phyloP scores from a whole-genome alignment of 805 yeast genomes.

The Wickerhamiella azymoides region DNA sequence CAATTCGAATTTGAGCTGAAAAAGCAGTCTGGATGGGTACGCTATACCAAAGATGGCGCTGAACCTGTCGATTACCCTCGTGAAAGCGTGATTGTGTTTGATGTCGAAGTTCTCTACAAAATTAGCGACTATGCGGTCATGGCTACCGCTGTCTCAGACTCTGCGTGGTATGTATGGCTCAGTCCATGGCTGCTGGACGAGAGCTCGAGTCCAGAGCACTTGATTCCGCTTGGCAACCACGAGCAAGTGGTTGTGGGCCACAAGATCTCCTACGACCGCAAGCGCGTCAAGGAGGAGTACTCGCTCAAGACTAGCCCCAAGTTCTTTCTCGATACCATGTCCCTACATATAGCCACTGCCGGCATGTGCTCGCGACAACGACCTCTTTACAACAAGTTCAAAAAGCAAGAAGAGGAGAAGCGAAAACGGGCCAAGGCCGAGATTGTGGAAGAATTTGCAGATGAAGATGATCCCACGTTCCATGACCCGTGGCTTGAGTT shows the following conservation, averaged over 20 bases:
- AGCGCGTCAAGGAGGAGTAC: constrained; percentile 76
- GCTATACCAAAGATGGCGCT: constrained; percentile 49
- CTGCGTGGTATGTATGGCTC: constrained; percentile 92
- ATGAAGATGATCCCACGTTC: constrained; percentile 14
- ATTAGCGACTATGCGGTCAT: constrained; percentile 58
- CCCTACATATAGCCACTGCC: constrained; percentile 74
- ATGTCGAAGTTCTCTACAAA: constrained; percentile 76
- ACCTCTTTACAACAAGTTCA: constrained; percentile 47
- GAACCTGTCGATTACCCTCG: constrained; percentile 49
- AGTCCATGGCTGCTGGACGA: constrained; percentile 66
- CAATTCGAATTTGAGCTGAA: constrained; percentile 40
- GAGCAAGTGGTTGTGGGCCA: constrained; percentile 71
- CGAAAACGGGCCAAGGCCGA: constrained; percentile 13
- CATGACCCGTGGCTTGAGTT: constrained; percentile 64
- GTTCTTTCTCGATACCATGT: constrained; percentile 81
- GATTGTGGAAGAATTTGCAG: constrained; percentile 17
- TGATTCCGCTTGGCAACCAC: constrained; percentile 59
- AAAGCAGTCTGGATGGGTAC: constrained; percentile 66
- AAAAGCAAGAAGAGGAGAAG: constrained; percentile 9
- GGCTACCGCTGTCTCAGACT: constrained; percentile 62
- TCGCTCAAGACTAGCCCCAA: constrained; percentile 49
- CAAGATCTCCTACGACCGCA: constrained; percentile 82
- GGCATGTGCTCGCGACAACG: constrained; percentile 93
- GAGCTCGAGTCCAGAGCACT: constrained; percentile 34
- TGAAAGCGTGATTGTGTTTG: constrained; percentile 68